Percentiles rank a stretch among this genome's conserved stretches.
These are phyloP conservation scores for Gossypium trilobum DNA, from an alignment of 441 rosid genomes.

Conservation along the genomic window DNA sequence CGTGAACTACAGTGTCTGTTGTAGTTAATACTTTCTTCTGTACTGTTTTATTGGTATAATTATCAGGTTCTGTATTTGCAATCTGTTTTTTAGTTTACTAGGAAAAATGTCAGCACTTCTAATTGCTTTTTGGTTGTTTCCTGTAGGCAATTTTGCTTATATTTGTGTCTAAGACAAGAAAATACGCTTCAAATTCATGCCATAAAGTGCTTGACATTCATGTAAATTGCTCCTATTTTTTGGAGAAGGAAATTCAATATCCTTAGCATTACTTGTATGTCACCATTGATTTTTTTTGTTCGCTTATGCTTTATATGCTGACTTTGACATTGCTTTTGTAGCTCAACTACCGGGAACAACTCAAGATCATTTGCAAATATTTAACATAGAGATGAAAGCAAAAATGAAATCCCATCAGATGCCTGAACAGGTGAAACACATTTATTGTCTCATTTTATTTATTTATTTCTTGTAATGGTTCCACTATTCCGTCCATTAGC, in stretches of 20 bases:
- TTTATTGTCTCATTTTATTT: background rate
- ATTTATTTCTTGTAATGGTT: background rate
- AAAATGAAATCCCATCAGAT: conserved; percentile 96
- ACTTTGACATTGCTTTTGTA: conserved; percentile 26
- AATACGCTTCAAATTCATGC: too few species aligned
- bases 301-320: background rate
- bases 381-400: conserved; percentile 91
- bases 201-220: too few species aligned
- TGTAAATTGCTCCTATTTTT: too few species aligned
- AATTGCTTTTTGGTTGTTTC: background rate
- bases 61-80: background rate
- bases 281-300: background rate
- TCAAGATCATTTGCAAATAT: conserved; percentile 97
- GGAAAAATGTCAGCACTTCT: background rate
- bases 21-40: background rate
- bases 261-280: background rate
- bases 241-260: background rate
- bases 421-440: conserved; percentile 78
- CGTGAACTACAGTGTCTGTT: background rate
- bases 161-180: too few species aligned
- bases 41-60: background rate
- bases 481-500: background rate
- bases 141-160: background rate
- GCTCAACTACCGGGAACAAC: conserved; percentile 98
- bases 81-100: background rate